A percentile compares a stretch with the other conserved stretches of the same genome.
Evolutionary conservation across 768 basidiomycete species (phyloP).

Genomic region (Sporobolomyces pararoseus): DNA sequence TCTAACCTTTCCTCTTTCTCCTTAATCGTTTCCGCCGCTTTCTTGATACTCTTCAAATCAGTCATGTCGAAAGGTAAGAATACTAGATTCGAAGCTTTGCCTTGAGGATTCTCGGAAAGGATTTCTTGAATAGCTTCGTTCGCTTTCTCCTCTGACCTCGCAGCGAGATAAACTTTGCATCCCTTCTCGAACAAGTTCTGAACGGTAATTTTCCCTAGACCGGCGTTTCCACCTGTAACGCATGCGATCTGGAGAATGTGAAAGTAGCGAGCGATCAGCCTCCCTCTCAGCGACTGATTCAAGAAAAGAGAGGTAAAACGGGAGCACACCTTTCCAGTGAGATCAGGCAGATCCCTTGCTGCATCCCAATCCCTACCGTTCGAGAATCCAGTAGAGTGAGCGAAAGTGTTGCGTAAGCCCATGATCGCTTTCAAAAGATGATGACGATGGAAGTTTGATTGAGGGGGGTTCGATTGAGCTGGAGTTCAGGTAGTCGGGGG

Average conservation of each 20-base stretch:
- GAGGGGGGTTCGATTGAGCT: too few species aligned
- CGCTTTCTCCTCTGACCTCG: slow-evolving; percentile 35
- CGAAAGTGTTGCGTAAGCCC: not conserved
- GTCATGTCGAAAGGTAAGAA: slow-evolving; percentile 41
- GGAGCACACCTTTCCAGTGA: slow-evolving; percentile 33
- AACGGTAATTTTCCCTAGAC: slow-evolving; percentile 34
- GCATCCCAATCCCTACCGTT: slow-evolving; percentile 21
- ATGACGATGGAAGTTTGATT: not conserved
- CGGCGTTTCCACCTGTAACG: slow-evolving; percentile 38
- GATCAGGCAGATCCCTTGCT: slow-evolving; percentile 22
- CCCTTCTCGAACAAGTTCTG: slow-evolving; percentile 27
- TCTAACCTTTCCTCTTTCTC: slow-evolving; percentile 37
- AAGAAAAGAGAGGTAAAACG: not conserved
- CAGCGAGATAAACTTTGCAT: slow-evolving; percentile 42
- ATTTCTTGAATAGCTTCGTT: slow-evolving; percentile 29
- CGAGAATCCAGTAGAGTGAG: slow-evolving; percentile 15
- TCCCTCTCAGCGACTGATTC: too few species aligned
- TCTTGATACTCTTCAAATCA: slow-evolving; percentile 27
- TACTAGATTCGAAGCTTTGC: slow-evolving; percentile 12
- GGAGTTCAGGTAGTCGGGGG: too few species aligned
- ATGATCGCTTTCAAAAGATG: not conserved
- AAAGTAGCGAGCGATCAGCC: not conserved
- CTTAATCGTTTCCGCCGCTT: slow-evolving; percentile 32
- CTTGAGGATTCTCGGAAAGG: slow-evolving; percentile 13
- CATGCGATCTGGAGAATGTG: slow-evolving; percentile 24